Evolutionary conservation across 2,329 filamentous ascomycete genomes (phyloP), one percentile per base, ranked within the genome.

Genomic region (Aureobasidium pullulans): DNA sequence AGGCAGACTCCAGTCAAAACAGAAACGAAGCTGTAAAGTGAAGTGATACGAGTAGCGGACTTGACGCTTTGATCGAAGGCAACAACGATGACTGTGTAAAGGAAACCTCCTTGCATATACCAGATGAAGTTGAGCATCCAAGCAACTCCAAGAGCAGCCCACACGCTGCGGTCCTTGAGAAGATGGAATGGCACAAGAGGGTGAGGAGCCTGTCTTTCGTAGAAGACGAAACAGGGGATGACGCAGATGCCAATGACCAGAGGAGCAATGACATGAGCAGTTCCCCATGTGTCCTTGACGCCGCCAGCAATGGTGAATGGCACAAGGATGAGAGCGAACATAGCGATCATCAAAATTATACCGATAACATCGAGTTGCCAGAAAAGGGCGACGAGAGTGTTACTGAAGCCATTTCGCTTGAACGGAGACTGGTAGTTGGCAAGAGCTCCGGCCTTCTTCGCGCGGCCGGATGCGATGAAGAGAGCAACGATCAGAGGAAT

Each of bases 241-340:
- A 71, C 62, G 3, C 70, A 40, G 53, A 74, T 61, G 7, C 74
- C 74, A 11, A 75, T 61, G 16, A 76, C 68, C 13, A 76, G 68
- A 66, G 75, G 73, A 60, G 70, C 70, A 62, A 77, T 73, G 63
- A 78, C 75, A 61, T 71, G 70, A 3, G 65, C 63, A 2, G 71
- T 71, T 6, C 66, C 64, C 74, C 74, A 77, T 23, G 65, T 65
- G 0, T 67, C 16, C 61, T 68, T 19, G 13, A 67, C 66, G 60
- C 71, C 73, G 15, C 59, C 67, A 52, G 65, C 66, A 16, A 90
- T 76, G 13, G 77, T 84, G 69, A 91, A 84, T 1, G 87, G 85
- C 5, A 91, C 79, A n/a, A 90, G 75, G 67, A 90, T 83, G 13
- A 89, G 72, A 0, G 81, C 77, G 65, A 87, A 80, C 1, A 84